A percentile compares a stretch with the other conserved stretches of the same genome.
phyloP scores from a whole-genome alignment of 2,329 filamentous ascomycete genomes.

The Akanthomyces dipterigenus region DNA sequence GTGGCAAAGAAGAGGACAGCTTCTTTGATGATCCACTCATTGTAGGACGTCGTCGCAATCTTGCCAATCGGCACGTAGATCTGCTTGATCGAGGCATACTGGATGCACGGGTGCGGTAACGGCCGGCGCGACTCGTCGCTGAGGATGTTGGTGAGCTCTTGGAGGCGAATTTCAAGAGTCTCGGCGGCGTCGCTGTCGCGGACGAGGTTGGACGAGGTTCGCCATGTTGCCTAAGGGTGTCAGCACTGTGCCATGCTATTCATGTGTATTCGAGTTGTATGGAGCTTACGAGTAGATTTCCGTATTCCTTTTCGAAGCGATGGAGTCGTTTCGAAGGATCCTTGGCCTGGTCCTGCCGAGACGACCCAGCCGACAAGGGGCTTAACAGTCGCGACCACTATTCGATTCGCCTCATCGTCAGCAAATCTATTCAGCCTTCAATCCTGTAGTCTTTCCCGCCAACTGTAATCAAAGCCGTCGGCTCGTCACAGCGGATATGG shows the following conservation, averaged over 20 bases:
- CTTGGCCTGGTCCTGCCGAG: conserved; percentile 53
- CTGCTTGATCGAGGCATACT: conserved; percentile 77
- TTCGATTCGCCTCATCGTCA: not conserved
- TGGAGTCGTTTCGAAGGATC: conserved; percentile 58
- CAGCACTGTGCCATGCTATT: not conserved
- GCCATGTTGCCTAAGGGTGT: conserved; percentile 45
- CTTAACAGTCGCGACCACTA: conserved; percentile 64
- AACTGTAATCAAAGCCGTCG: not conserved
- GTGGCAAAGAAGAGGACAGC: conserved; percentile 83
- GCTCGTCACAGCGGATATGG: not conserved
- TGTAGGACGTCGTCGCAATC: conserved; percentile 77
- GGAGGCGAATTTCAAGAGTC: conserved; percentile 54
- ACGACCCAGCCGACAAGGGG: conserved; percentile 49
- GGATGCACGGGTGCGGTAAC: conserved; percentile 83
- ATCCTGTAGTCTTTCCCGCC: not conserved
- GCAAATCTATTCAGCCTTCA: not conserved
- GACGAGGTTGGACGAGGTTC: conserved; percentile 53
- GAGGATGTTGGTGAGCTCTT: conserved; percentile 64
- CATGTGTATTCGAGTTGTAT: not conserved
- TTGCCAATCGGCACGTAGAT: conserved; percentile 86
- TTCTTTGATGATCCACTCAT: conserved; percentile 79
- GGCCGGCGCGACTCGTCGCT: conserved; percentile 85
- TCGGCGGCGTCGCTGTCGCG: conserved; percentile 56
- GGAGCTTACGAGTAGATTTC: conserved; percentile 47
- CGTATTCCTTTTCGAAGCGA: conserved; percentile 62